These are phyloP conservation scores for Cynara cardunculus DNA, from an alignment of 129 eudicot species.

Conservation along the genomic window DNA sequence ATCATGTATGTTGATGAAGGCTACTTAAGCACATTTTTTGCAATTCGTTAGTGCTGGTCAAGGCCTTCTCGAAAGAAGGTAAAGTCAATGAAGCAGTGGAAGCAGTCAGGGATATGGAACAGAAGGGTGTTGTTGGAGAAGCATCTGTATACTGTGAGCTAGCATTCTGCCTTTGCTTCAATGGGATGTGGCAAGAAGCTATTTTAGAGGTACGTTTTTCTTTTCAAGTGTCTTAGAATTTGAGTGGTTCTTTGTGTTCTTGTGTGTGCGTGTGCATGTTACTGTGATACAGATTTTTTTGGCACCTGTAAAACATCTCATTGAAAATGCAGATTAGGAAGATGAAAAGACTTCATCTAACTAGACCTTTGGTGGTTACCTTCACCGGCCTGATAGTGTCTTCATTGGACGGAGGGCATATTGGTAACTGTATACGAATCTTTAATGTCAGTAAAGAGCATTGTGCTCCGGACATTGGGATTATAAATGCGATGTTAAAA, in stretches of 20 bases:
- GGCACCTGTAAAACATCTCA: background rate
- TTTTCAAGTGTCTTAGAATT: background rate
- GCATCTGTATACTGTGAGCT: slow-evolving; percentile 86
- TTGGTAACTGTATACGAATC: slow-evolving; percentile 60
- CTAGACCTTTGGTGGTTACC: slow-evolving; percentile 69
- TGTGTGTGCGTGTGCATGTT: background rate
- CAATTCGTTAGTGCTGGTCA: slow-evolving; percentile 68
- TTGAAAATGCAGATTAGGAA: slow-evolving; percentile 59
- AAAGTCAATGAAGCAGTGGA: slow-evolving; percentile 73
- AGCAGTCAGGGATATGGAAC: slow-evolving; percentile 91
- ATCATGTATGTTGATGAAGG: background rate
- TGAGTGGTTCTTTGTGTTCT: background rate
- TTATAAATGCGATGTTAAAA: slow-evolving; percentile 79
- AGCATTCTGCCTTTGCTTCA: slow-evolving; percentile 88
- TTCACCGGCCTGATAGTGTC: slow-evolving; percentile 90
- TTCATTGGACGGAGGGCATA: slow-evolving; percentile 76
- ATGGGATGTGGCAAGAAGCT: slow-evolving; percentile 94
- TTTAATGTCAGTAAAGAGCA: slow-evolving; percentile 54
- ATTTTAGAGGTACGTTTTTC: slow-evolving; percentile 56
- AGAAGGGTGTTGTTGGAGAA: slow-evolving; percentile 68
- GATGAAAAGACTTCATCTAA: slow-evolving; percentile 54
- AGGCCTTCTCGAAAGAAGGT: slow-evolving; percentile 73
- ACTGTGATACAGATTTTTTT: background rate
- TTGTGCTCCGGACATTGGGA: slow-evolving; percentile 65
- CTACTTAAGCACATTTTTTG: slow-evolving; percentile 7